phyloP scores from a whole-genome alignment of 805 yeast genomes.

The Sungouiozyma ichnusensis region DNA sequence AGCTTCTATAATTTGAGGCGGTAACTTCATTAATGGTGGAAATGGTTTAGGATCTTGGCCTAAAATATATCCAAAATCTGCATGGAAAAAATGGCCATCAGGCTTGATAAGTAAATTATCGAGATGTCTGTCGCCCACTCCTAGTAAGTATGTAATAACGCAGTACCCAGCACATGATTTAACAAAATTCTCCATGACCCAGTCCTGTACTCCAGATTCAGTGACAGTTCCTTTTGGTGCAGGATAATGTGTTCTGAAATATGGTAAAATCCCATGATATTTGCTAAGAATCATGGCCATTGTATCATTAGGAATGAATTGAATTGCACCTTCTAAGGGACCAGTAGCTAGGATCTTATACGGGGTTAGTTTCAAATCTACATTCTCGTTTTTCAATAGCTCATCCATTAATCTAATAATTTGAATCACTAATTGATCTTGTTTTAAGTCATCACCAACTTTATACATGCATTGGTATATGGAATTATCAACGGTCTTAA shows the following conservation, averaged over 20 bases:
- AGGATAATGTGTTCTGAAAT: conserved; percentile 55
- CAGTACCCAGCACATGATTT: conserved; percentile 96
- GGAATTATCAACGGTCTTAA: conserved; percentile 44
- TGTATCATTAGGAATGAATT: conserved; percentile 89
- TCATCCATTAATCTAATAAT: conserved; percentile 86
- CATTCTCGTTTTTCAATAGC: conserved; percentile 75
- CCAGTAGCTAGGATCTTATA: conserved; percentile 87
- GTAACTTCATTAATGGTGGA: conserved; percentile 96
- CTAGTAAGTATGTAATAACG: conserved; percentile 85
- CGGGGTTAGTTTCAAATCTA: conserved; percentile 80
- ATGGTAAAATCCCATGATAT: conserved; percentile 67
- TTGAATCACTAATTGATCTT: conserved; percentile 94
- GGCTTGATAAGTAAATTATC: conserved; percentile 77
- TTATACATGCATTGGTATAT: conserved; percentile 82
- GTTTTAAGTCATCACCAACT: conserved; percentile 89
- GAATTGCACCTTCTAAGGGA: conserved; percentile 82
- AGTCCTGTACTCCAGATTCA: conserved; percentile 30
- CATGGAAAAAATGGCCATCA: conserved; percentile 90
- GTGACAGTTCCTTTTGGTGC: conserved; percentile 28
- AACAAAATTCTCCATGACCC: conserved; percentile 87
- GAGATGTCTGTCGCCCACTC: conserved; percentile 95
- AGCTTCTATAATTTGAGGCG: conserved; percentile 93
- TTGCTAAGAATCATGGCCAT: conserved; percentile 66
- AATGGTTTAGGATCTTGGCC: conserved; percentile 98
- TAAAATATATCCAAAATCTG: conserved; percentile 91